These are phyloP conservation scores for Xerocomus spinulosus DNA, from an alignment of 768 basidiomycete genomes.

Conservation along the genomic window DNA sequence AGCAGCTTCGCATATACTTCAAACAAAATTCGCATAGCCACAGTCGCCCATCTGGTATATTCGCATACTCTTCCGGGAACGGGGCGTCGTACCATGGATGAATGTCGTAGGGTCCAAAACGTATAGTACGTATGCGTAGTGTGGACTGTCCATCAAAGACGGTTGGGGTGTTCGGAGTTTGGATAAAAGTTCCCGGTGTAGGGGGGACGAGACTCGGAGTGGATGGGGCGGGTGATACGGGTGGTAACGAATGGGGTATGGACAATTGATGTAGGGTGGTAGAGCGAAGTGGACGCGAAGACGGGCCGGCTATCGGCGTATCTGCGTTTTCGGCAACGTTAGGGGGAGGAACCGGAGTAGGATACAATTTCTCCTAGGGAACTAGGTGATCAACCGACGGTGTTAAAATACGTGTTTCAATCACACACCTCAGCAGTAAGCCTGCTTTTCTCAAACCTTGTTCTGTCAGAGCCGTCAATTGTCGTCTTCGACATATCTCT, in stretches of 20 bases:
- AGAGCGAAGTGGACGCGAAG: constrained; percentile 61
- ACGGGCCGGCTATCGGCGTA: constrained; percentile 48
- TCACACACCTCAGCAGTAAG: constrained; percentile 65
- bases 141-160: constrained; percentile 22
- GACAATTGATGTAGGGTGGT: constrained; percentile 38
- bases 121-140: constrained; percentile 79
- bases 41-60: constrained; percentile 83
- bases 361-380: constrained; percentile 47
- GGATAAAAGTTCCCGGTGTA: constrained; percentile 34
- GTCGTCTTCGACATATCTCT: constrained; percentile 69
- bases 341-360: constrained; percentile 35
- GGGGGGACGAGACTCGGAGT: constrained; percentile 31
- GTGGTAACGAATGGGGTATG: constrained; percentile 27
- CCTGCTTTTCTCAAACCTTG: constrained; percentile 69
- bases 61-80: constrained; percentile 95
- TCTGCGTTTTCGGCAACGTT: constrained; percentile 32
- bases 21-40: constrained; percentile 99
- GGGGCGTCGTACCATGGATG: constrained; percentile 99
- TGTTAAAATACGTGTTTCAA: not conserved
- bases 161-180: constrained; percentile 29
- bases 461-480: constrained; percentile 57
- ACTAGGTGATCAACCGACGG: constrained; percentile 4
- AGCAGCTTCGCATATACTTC: constrained; percentile 95
- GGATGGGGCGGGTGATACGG: constrained; percentile 35
- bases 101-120: constrained; percentile 89